Evolutionary conservation across 2,329 filamentous ascomycete species (phyloP).

Genomic region (Paraphaeosphaeria sporulosa): DNA sequence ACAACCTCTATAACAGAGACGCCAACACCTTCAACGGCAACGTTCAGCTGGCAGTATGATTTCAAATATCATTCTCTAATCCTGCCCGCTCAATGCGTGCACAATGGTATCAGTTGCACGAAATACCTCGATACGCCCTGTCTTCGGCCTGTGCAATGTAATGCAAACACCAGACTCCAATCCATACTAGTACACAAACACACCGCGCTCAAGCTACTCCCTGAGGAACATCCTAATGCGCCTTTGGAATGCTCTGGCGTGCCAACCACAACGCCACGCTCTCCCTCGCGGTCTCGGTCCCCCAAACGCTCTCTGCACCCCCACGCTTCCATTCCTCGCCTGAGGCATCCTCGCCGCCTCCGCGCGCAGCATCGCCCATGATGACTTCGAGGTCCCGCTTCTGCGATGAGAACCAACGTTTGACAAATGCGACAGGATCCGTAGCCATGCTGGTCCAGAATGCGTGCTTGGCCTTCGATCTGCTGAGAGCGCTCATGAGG

Average conservation of each 20-base stretch:
- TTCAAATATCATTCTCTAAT: neutral
- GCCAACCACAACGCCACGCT: conserved; percentile 69
- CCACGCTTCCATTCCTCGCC: conserved; percentile 75
- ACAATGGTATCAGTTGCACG: neutral
- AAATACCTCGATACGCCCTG: neutral
- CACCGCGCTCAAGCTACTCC: neutral
- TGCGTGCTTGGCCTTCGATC: conserved; percentile 87
- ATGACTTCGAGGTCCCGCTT: conserved; percentile 89
- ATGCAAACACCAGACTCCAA: neutral
- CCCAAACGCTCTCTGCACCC: conserved; percentile 69
- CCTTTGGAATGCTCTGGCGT: conserved; percentile 39
- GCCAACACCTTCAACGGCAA: neutral
- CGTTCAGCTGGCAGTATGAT: neutral
- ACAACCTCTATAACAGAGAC: neutral
- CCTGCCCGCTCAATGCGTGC: neutral
- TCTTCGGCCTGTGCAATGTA: neutral
- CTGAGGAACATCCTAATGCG: conserved; percentile 26
- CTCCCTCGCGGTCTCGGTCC: conserved; percentile 66
- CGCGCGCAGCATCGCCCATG: conserved; percentile 77
- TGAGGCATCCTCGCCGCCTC: conserved; percentile 58
- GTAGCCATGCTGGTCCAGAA: conserved; percentile 82
- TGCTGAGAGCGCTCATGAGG: conserved; percentile 80
- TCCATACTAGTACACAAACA: neutral
- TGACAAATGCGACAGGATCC: conserved; percentile 85
- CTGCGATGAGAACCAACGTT: conserved; percentile 89